A percentile compares a stretch with the other conserved stretches of the same genome.
Evolutionary conservation across 441 rosid genomes (phyloP).

Genomic region (Daphne laureola): DNA sequence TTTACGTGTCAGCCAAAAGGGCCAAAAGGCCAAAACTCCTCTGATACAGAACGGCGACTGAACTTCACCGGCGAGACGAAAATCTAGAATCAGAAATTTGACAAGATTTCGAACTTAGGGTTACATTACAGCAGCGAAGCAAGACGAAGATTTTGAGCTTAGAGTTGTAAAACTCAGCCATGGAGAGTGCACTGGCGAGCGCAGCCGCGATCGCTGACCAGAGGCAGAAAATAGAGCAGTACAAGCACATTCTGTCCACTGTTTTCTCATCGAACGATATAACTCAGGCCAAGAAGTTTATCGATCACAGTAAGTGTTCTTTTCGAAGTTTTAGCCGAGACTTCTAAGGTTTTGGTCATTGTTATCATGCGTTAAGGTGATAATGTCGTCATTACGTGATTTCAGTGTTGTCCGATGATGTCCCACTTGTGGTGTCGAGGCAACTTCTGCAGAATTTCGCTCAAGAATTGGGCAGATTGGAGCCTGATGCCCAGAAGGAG

Average conservation of each 20-base stretch:
- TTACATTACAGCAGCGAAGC: too few relatives aligned
- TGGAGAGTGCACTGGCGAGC: constrained; percentile 75
- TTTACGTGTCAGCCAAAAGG: too few relatives aligned
- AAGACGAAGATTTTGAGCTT: too few relatives aligned
- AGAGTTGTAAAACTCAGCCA: constrained; percentile 5
- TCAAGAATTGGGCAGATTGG: constrained; percentile 75
- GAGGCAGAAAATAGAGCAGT: constrained; percentile 99
- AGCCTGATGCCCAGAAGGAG: constrained; percentile 83
- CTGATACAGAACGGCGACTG: too few relatives aligned
- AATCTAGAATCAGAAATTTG: too few relatives aligned
- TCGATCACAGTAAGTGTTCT: constrained; percentile 65
- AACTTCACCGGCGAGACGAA: too few relatives aligned
- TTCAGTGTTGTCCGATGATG: constrained; percentile 92
- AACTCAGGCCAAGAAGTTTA: constrained; percentile 68
- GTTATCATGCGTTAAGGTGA: neutral
- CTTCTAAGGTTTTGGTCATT: neutral
- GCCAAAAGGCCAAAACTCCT: too few relatives aligned
- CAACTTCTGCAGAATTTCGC: constrained; percentile 90
- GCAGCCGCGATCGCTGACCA: constrained; percentile 83
- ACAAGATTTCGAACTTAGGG: too few relatives aligned
- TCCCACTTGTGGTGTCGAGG: constrained; percentile 89
- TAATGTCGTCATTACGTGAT: neutral
- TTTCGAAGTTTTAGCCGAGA: neutral
- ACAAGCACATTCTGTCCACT: constrained; percentile 74
- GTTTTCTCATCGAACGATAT: constrained; percentile 80